These are phyloP conservation scores for Dothistroma pini DNA, from an alignment of 2,329 filamentous ascomycete genomes.

Conservation along the genomic window DNA sequence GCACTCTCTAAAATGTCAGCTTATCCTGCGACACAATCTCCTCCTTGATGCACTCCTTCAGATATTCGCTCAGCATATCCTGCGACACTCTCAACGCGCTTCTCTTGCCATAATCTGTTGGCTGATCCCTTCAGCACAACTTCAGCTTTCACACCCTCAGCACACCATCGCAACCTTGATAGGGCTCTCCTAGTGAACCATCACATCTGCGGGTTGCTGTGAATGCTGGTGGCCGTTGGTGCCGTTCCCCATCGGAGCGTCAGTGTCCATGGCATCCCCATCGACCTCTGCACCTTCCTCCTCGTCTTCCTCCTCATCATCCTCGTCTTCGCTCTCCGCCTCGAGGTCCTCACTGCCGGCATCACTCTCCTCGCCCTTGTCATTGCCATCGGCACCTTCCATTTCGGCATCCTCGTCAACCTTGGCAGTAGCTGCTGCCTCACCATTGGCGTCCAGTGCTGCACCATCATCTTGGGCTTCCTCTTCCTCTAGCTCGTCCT, in stretches of 20 bases:
- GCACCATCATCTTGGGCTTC: slow-evolving; percentile 62
- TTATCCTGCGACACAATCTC: too few relatives aligned
- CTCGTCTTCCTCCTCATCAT: slow-evolving; percentile 42
- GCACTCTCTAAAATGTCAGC: too few relatives aligned
- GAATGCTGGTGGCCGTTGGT: slow-evolving; percentile 13
- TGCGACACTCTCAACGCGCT: background rate
- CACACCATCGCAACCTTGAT: background rate
- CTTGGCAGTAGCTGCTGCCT: slow-evolving; percentile 35
- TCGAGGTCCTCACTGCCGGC: slow-evolving; percentile 55
- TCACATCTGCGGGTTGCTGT: slow-evolving; percentile 24
- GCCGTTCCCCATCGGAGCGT: slow-evolving; percentile 20
- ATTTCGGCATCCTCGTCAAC: slow-evolving; percentile 69
- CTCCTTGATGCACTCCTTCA: background rate
- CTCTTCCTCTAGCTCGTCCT: slow-evolving; percentile 72
- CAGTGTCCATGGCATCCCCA: slow-evolving; percentile 30
- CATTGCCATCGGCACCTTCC: slow-evolving; percentile 58
- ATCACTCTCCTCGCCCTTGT: slow-evolving; percentile 65
- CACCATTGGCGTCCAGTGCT: slow-evolving; percentile 50
- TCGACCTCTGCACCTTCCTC: slow-evolving; percentile 32
- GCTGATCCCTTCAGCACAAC: background rate
- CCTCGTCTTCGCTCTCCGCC: slow-evolving; percentile 43
- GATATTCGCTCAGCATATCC: background rate
- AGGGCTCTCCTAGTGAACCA: slow-evolving; percentile 24
- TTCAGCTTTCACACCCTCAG: background rate
- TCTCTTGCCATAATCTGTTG: background rate